Evolutionary conservation across 805 yeast species (phyloP), one percentile per base, ranked within the genome.

Genomic region (Myxozyma mucilagina): DNA sequence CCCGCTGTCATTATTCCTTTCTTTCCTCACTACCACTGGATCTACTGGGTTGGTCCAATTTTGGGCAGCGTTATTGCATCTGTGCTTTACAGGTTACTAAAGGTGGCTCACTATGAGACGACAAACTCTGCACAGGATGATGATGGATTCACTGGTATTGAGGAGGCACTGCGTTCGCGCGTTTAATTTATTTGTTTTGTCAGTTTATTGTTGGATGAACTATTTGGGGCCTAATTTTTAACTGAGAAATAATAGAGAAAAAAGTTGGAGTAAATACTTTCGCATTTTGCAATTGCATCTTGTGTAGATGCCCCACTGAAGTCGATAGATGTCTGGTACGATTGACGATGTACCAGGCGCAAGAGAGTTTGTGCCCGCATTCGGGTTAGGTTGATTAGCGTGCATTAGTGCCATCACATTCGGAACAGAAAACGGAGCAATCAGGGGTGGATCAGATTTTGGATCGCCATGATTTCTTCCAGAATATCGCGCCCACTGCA

Each of bases 21-120:
- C 24, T 90, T 90, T 86, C 96, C 96, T 39, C 73, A 70, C 71
- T 90, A 90, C 78, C 90, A 85, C 80, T 90, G 96, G 96, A 89
- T 90, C 67, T 90, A 90, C 81, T 89, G 96, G 94, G 84, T 90
- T 60, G 97, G 97, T 57, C 96, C 97, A 63, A 69, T 85, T 57
- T 71, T 87, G 61, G 96, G 96, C 66, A 77, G 92, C 10, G 63
- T 80, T 58, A 72, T 89, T 67, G 86, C 96, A 18, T 83, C 81
- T 67, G 82, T 81, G 63, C 79, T 89, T 66, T 88, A 89, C 87
- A 80, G 85, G 72, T 66, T 83, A 52, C 79, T 89, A 77, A 85
- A 84, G 74, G 69, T 82, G 70, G 78, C 87, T 70, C 81, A 87
- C 70, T 87, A 87, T 76, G 86, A 84, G 77, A 82, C 87, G 57